phyloP scores from a whole-genome alignment of 78 protist genomes.

The Dictyostelium discoideum region dicty_2.7 NC_007089.4:4941501-4942000 shows the following conservation, averaged over 20 bases:
- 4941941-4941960: slow-evolving; percentile 80
- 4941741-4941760: slow-evolving; percentile 71
- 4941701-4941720: slow-evolving; percentile 78
- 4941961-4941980: slow-evolving; percentile 57
- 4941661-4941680: slow-evolving; percentile 75
- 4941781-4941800: slow-evolving; percentile 66
- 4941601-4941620: slow-evolving; percentile 68
- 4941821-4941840: slow-evolving; percentile 72
- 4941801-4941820: slow-evolving; percentile 59
- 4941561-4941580: slow-evolving; percentile 84
- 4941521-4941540: slow-evolving; percentile 78
- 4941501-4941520: slow-evolving; percentile 46
- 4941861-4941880: slow-evolving; percentile 68
- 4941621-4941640: slow-evolving; percentile 45
- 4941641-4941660: slow-evolving; percentile 75
- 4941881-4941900: slow-evolving; percentile 56
- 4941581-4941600: slow-evolving; percentile 77
- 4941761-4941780: slow-evolving; percentile 43
- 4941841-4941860: slow-evolving; percentile 81
- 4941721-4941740: slow-evolving; percentile 61
- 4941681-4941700: slow-evolving; percentile 78
- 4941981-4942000: background rate
- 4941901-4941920: slow-evolving; percentile 26
- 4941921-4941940: slow-evolving; percentile 55
- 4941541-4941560: slow-evolving; percentile 60